Evolutionary conservation across 495 filamentous ascomycete species (phyloP), one percentile per base, ranked within the genome.

Genomic region (Tuber aestivum): DNA sequence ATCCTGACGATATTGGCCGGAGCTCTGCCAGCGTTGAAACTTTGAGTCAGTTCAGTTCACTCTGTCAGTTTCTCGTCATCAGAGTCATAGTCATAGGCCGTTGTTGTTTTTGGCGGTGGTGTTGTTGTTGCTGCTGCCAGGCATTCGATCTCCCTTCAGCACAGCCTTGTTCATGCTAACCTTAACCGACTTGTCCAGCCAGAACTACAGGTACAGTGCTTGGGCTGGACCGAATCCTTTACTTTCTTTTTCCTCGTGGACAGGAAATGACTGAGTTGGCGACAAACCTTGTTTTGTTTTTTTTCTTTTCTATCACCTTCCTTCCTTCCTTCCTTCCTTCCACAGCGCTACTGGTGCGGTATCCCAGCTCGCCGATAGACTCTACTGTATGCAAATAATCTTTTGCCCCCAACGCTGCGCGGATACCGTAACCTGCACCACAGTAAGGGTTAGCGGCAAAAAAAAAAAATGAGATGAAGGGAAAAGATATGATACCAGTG

Each of bases 31-130:
- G 56, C 56, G 56, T 65, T 65, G n/a, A 65, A 65, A 65, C 27
- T 65, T 65, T 65, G 56, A 65, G 56, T 65, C 56, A 65, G 56
- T 65, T 32, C 56, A 56, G 48, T 56, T 56, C 23, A 56, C 23
- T 56, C 23, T n/a, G 48, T 56, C 23, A 56, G 48, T 27, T 27
- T 27, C 10, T n/a, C 56, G 32, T 32, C 56, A 65, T 32, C 56
- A 18, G 56, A 65, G 56, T 27, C n/a, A 65, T 27, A 65, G 27
- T 65, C 56, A 65, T 65, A 32, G 56, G 56, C n/a, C n/a, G n/a
- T n/a, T n/a, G n/a, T n/a, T n/a, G n/a, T n/a, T n/a, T n/a, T 32
- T 16, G n/a, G 12, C 2, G 14, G 56, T 18, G 27, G 56, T 65
- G 56, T 27, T 65, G 56, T 12, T 56, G 48, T n/a, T 56, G 50